Evolutionary conservation across 2,329 filamentous ascomycete species (phyloP), one percentile per base, ranked within the genome.

Genomic region (Aspergillus tubingensis): DNA sequence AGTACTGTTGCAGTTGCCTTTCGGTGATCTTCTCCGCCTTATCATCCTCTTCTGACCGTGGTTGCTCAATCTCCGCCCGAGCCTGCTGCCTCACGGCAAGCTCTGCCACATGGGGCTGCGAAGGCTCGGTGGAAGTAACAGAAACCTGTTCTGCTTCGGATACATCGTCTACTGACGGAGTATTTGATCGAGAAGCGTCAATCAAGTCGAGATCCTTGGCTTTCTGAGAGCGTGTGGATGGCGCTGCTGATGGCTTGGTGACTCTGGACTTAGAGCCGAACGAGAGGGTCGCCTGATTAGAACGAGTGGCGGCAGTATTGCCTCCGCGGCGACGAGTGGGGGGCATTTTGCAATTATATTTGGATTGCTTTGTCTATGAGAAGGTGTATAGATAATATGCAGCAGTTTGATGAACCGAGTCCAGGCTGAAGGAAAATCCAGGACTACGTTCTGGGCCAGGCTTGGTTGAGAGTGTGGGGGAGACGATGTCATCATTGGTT

Each of bases 1-100:
- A 97, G 74, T 96, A 97, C 70, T 81, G 82, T 68, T 85, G 85
- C 64, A 98, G 87, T 68, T 91, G 87, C 51, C 83, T 79, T 59
- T 90, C 84, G 7, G 84, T 85, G 44, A 96, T 77, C 66, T 86
- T 84, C 64, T 86, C 81, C 1, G 92, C 92, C 50, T 61, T 68
- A 54, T 68, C 61, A 51, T 78, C 76, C 53, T 76, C 74, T 47
- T 71, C 71, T 1, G 70, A 74, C 55, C 65, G 65, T 1, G 71
- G 74, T 68, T 72, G 69, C 62, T 68, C 70, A 62, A 65, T 63
- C 54, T 72, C 83, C 5, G 75, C 78, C 61, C 81, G 82, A 6
- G 80, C 80, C 71, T 83, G 85, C 67, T 81, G 74, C n/a, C 70
- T 67, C n/a, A 78, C 71, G 17, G 68, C 73, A 53, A 77, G 61